These are phyloP conservation scores for Phytophthora fragariaefolia DNA, from an alignment of 352 stramenopile species.

Conservation along the genomic window DNA sequence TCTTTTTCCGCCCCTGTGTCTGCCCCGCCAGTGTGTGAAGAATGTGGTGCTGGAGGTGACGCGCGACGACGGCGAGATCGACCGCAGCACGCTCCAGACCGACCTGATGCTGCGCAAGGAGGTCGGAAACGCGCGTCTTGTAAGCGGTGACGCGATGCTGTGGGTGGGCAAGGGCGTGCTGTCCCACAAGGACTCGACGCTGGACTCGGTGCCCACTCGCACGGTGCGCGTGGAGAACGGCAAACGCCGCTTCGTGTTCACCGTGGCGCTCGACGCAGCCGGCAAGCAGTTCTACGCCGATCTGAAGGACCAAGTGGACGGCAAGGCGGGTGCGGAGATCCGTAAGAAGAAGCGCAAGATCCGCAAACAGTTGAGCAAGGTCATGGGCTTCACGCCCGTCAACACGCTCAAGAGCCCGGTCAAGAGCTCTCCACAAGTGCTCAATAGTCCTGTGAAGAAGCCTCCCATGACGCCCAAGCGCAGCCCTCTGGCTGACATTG, in stretches of 20 bases:
- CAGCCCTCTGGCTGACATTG: slow-evolving; percentile 52
- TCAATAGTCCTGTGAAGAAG: slow-evolving; percentile 49
- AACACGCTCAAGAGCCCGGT: slow-evolving; percentile 72
- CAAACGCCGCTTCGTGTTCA: slow-evolving; percentile 77
- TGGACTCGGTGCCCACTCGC: slow-evolving; percentile 38
- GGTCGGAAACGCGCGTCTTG: slow-evolving; percentile 78
- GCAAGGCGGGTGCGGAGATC: slow-evolving; percentile 53
- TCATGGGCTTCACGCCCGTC: slow-evolving; percentile 68
- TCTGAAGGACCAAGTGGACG: slow-evolving; percentile 73
- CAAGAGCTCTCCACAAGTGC: slow-evolving; percentile 29
- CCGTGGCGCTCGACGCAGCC: slow-evolving; percentile 38
- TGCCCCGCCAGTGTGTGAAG: slow-evolving; percentile 50
- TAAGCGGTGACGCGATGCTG: slow-evolving; percentile 72
- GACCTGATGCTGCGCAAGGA: slow-evolving; percentile 78
- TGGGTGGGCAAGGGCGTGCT: slow-evolving; percentile 69
- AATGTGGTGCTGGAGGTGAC: slow-evolving; percentile 64
- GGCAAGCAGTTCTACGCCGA: slow-evolving; percentile 70
- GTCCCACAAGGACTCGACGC: slow-evolving; percentile 50
- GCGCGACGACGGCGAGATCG: slow-evolving; percentile 49
- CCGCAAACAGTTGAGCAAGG: slow-evolving; percentile 66
- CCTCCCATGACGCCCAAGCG: slow-evolving; percentile 46
- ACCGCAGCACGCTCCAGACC: slow-evolving; percentile 43
- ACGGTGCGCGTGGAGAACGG: slow-evolving; percentile 63
- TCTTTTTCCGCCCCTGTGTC: neutral
- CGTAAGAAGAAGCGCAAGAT: slow-evolving; percentile 86